These are phyloP conservation scores for Xylariaceae sp. DNA, from an alignment of 2,329 filamentous ascomycete genomes.

Conservation along the genomic window DNA sequence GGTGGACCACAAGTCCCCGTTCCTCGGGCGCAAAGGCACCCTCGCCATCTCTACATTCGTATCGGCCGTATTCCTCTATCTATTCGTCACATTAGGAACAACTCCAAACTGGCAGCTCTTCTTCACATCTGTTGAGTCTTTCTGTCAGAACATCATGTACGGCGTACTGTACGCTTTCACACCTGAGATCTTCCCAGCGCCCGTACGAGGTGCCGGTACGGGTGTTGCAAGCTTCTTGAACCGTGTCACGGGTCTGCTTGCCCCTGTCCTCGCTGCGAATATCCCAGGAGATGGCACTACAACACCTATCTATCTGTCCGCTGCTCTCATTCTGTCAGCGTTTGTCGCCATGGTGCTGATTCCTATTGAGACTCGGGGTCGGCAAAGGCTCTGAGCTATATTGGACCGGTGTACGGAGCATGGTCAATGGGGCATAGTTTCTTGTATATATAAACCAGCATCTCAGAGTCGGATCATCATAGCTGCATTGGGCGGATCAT, in stretches of 20 bases:
- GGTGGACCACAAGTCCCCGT: constrained; percentile 60
- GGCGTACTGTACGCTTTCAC: constrained; percentile 74
- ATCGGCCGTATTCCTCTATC: constrained; percentile 65
- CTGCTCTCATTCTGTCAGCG: constrained; percentile 52
- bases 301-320: constrained; percentile 55
- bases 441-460: neutral
- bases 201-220: constrained; percentile 66
- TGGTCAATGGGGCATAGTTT: no score
- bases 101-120: constrained; percentile 56
- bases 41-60: constrained; percentile 65
- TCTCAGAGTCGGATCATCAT: neutral
- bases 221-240: constrained; percentile 71
- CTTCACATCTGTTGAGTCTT: constrained; percentile 65
- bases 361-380: constrained; percentile 60
- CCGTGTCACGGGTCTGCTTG: constrained; percentile 61
- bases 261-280: constrained; percentile 63
- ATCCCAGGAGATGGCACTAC: constrained; percentile 55
- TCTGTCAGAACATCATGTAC: constrained; percentile 74
- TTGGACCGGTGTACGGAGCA: neutral
- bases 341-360: constrained; percentile 58
- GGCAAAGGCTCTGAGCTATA: constrained; percentile 47
- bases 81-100: constrained; percentile 59
- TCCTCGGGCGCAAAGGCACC: constrained; percentile 66
- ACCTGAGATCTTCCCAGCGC: constrained; percentile 71
- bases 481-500: neutral